Conservation (phyloP, 169 alveolate genomes). For the Eimeria tenella region DNA sequence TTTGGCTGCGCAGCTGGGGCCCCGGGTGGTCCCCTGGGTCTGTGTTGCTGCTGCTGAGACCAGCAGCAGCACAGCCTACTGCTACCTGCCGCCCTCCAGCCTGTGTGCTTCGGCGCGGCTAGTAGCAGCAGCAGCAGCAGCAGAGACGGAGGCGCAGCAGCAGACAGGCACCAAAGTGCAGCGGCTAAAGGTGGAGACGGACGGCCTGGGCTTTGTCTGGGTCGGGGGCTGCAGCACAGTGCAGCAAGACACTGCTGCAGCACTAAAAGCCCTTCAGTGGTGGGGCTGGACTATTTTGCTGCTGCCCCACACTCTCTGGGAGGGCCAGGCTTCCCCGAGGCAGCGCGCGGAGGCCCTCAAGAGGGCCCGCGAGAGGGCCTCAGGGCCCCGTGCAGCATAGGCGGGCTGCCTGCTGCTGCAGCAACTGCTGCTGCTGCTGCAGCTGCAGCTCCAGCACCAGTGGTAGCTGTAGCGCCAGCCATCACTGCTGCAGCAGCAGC, state of each 20-base stretch:
- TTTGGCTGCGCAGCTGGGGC: background rate
- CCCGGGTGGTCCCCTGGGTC: background rate
- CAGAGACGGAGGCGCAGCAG: background rate
- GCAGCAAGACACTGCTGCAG: conserved; percentile 1
- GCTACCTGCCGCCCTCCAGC: conserved; percentile 48
- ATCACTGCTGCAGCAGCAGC: background rate
- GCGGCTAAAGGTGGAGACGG: conserved; percentile 6
- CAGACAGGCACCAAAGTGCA: background rate
- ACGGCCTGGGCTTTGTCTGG: background rate
- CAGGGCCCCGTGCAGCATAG: no score
- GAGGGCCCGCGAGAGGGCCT: background rate
- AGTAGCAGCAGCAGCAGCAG: background rate
- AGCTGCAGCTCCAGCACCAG: background rate
- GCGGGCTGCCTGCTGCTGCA: no score
- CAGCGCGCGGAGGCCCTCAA: conserved; percentile 27
- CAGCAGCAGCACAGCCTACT: background rate
- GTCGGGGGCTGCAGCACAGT: background rate
- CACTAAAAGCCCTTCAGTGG: background rate
- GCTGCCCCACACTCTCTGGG: conserved; percentile 46
- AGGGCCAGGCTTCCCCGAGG: background rate
- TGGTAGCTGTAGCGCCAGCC: background rate
- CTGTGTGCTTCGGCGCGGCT: background rate
- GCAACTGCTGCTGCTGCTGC: conserved; percentile 40
- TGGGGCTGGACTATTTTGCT: conserved; percentile 13
- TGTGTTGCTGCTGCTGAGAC: conserved; percentile 26